Conservation (phyloP, 176 grass and related monocot genomes). For the Carex parvula region DNA sequence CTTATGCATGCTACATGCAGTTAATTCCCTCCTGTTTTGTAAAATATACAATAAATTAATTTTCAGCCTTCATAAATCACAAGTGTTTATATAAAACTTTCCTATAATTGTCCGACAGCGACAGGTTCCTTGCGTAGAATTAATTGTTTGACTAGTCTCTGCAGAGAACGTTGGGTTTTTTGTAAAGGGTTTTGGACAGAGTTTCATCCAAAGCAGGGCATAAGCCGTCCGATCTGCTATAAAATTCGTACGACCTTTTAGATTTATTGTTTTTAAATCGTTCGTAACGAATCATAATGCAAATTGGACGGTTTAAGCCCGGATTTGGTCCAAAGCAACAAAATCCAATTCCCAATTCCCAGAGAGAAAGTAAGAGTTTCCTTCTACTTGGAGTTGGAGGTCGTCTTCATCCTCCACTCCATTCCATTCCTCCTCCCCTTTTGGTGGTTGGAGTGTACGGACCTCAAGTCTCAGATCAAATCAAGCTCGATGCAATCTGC, state of each 20-base stretch:
- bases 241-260: too few relatives aligned
- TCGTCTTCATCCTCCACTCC: background rate
- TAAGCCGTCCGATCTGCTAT: too few relatives aligned
- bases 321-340: too few relatives aligned
- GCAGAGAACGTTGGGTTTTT: too few relatives aligned
- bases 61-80: background rate
- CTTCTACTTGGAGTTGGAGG: background rate
- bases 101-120: background rate
- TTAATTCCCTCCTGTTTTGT: background rate
- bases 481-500: background rate
- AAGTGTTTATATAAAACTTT: background rate
- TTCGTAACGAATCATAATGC: too few relatives aligned
- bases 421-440: background rate
- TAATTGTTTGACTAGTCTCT: constrained; percentile 1
- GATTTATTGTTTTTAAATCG: too few relatives aligned
- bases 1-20: background rate
- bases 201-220: too few relatives aligned
- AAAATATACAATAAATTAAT: background rate
- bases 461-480: background rate
- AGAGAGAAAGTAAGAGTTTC: too few relatives aligned
- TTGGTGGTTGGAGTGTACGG: background rate
- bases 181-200: too few relatives aligned
- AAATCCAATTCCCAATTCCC: too few relatives aligned
- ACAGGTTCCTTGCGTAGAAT: too few relatives aligned
- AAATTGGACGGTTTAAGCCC: too few relatives aligned